Base-by-base conservation (phyloP, 495 filamentous ascomycete genomes). In the Hypoxylon fragiforme region DNA sequence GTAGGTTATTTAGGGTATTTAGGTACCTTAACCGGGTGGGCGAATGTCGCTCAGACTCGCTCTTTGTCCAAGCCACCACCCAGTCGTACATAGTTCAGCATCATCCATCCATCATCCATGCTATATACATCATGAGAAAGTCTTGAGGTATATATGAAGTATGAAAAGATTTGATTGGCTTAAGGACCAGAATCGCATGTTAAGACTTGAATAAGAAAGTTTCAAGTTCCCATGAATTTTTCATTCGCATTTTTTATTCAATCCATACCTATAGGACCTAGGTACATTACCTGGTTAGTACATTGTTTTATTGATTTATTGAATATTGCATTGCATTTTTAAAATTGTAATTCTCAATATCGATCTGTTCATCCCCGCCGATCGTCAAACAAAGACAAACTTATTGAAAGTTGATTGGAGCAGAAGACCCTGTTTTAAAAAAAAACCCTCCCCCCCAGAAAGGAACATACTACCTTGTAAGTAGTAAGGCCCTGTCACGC, bases 41-140 rank as follows among this genome's bases (percentile, higher is more conserved):
- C 20, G 11, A 43, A 2, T 12, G 41, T 35, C 22, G 48, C 20
- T 50, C 57, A 32, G 51, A 55, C 36, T 61, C 50, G 50, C 42
- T 51, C 43, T 50, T 62, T 52, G 37, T 56, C 48, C 52, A 53
- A 56, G 51, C 47, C 58, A 55, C 51, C 34, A n/a, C n/a, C n/a
- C n/a, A 13, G 36, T 44, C 18, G 24, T 41, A 26, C 16, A 47
- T 26, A 22, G 3, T 42, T 19, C 19, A 28, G 4, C 24, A 28
- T 28, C 24, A 28, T 28, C 4, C 4, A 28, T 4, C 9, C 24
- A 28, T 28, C 24, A 28, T 28, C 24, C 24, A 28, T 4, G 24
- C 9, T n/a, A n/a, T n/a, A n/a, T n/a, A n/a, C n/a, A n/a, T n/a
- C n/a, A n/a, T n/a, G n/a, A n/a, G n/a, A 18, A 44, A 44, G n/a